These are phyloP conservation scores for Metschnikowia shivogae DNA, from an alignment of 805 yeast species.

Conservation along the genomic window DNA sequence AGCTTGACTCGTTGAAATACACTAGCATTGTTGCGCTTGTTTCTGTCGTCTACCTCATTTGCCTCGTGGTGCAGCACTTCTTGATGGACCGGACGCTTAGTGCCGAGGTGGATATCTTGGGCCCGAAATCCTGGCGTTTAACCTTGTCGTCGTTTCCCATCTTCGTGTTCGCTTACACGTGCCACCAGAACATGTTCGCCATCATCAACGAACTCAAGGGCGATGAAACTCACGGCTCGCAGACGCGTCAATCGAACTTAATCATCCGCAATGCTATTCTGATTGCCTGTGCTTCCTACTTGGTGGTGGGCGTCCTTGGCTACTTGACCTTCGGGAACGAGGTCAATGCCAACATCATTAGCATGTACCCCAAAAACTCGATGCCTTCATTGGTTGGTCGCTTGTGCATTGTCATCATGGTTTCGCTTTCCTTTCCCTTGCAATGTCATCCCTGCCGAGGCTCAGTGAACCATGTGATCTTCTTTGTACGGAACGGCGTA, in stretches of 20 bases:
- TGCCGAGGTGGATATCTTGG: conserved; percentile 25
- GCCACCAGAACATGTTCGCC: conserved; percentile 77
- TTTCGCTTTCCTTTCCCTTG: conserved; percentile 69
- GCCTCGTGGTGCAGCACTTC: conserved; percentile 52
- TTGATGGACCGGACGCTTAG: conserved; percentile 15
- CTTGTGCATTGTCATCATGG: conserved; percentile 64
- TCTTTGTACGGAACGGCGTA: conserved; percentile 41
- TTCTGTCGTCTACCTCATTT: conserved; percentile 59
- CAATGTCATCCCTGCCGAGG: conserved; percentile 80
- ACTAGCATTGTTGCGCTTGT: conserved; percentile 66
- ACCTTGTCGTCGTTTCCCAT: conserved; percentile 65
- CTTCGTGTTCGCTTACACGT: conserved; percentile 75
- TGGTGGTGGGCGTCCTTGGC: conserved; percentile 63
- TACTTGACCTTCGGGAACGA: conserved; percentile 80
- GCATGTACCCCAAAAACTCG: conserved; percentile 58
- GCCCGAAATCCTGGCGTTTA: conserved; percentile 37
- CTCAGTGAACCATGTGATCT: conserved; percentile 61
- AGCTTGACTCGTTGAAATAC: conserved; percentile 63
- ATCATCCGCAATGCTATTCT: conserved; percentile 50
- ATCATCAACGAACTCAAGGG: conserved; percentile 62
- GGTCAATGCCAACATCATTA: conserved; percentile 67
- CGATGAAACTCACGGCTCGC: conserved; percentile 32
- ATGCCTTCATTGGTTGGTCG: conserved; percentile 51
- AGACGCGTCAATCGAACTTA: conserved; percentile 46
- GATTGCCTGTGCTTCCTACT: conserved; percentile 54